Conservation (phyloP, 768 basidiomycete genomes). For the Jaapia argillacea region DNA sequence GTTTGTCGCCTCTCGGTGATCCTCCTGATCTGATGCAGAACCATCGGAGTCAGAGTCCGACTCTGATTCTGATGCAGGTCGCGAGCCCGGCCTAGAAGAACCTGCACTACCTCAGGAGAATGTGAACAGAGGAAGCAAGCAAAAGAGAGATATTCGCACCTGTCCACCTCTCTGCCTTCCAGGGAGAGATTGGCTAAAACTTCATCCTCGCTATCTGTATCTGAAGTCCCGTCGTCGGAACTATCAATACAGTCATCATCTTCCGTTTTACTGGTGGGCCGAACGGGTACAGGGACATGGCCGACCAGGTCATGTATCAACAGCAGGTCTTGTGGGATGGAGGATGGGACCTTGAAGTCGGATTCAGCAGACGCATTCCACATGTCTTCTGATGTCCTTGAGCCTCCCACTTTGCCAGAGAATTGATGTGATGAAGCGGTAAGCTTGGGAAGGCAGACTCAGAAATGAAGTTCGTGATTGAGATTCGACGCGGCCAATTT, state of each 20-base stretch:
- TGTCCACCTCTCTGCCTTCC: slow-evolving; percentile 29
- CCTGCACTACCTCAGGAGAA: too few relatives aligned
- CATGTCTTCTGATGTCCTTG: too few relatives aligned
- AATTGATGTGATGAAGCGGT: too few relatives aligned
- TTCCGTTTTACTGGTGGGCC: slow-evolving; percentile 5
- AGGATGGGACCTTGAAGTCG: slow-evolving; percentile 50
- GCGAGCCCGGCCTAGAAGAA: slow-evolving; percentile 5
- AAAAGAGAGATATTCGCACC: too few relatives aligned
- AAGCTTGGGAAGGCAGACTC: too few relatives aligned
- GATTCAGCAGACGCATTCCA: too few relatives aligned
- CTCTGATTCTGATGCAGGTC: slow-evolving; percentile 29
- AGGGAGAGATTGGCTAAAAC: slow-evolving; percentile 53
- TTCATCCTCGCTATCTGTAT: slow-evolving; percentile 59
- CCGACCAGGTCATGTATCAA: slow-evolving; percentile 63
- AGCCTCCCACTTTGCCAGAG: too few relatives aligned
- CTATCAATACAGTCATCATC: slow-evolving; percentile 43
- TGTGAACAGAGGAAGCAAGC: too few relatives aligned
- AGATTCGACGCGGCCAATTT: too few relatives aligned
- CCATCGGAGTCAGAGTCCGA: slow-evolving; percentile 23
- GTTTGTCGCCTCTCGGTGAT: not conserved
- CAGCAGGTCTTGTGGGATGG: slow-evolving; percentile 62
- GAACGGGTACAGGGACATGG: slow-evolving; percentile 7
- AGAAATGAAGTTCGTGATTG: too few relatives aligned
- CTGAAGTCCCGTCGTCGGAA: slow-evolving; percentile 35
- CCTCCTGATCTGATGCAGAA: slow-evolving; percentile 25